Conservation (phyloP, 768 basidiomycete genomes). For the Sistotremastrum suecicum region DNA sequence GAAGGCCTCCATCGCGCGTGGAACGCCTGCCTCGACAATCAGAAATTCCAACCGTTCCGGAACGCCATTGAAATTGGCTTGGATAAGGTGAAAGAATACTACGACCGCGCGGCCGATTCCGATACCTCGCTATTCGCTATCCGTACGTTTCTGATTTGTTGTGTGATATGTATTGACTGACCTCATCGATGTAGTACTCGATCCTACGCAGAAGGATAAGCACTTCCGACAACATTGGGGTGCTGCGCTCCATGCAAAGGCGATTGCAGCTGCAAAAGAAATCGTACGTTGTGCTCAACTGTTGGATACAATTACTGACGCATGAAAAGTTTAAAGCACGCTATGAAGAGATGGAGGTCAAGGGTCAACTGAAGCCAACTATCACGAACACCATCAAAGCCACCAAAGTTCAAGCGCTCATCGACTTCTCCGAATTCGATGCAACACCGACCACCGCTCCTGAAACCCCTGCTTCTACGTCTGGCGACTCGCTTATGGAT, state of each 20-base stretch:
- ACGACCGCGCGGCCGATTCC: constrained; percentile 17
- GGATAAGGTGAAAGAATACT: constrained; percentile 21
- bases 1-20: constrained; percentile 17
- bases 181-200: no score
- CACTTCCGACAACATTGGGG: constrained; percentile 11
- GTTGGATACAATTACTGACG: not conserved
- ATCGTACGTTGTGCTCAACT: constrained; percentile 4
- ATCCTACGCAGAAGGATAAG: constrained; percentile 3
- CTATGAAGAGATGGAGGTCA: not conserved
- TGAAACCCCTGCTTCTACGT: no score
- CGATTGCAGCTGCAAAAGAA: not conserved
- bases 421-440: no score
- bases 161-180: not conserved
- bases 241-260: not conserved
- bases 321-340: not conserved
- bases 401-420: no score
- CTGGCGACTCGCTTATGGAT: no score
- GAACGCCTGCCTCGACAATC: not conserved
- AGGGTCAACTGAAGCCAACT: no score
- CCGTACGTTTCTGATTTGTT: constrained; percentile 12
- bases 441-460: no score
- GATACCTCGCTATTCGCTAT: constrained; percentile 21
- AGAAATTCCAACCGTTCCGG: constrained; percentile 13
- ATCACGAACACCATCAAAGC: no score
- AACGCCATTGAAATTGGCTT: constrained; percentile 14